Percentiles rank a stretch among this genome's conserved stretches.
Evolutionary conservation across 2,329 filamentous ascomycete genomes (phyloP).

Genomic region (Aspergillus carbonarius): DNA sequence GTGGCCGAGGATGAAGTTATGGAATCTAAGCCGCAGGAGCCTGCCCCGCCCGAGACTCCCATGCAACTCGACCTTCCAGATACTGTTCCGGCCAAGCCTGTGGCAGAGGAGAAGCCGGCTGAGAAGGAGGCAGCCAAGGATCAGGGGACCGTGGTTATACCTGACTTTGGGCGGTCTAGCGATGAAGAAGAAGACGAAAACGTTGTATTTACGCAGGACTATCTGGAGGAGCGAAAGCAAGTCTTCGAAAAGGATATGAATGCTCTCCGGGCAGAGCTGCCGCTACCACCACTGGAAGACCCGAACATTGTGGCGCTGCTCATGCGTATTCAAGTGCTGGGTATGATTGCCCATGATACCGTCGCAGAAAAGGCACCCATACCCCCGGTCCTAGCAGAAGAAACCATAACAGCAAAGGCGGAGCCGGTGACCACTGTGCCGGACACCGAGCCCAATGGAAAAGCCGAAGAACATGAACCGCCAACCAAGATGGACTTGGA

Average conservation of each 20-base stretch:
- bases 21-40: conserved; percentile 1
- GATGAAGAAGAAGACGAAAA: conserved; percentile 50
- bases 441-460: conserved; percentile 17
- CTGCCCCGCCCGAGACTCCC: conserved; percentile 1
- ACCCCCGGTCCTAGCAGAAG: conserved; percentile 3
- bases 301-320: conserved; percentile 42
- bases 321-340: conserved; percentile 46
- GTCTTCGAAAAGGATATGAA: conserved; percentile 48
- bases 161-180: conserved; percentile 35
- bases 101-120: conserved; percentile 3
- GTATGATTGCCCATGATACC: conserved; percentile 41
- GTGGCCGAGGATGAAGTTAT: conserved; percentile 9
- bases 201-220: conserved; percentile 48
- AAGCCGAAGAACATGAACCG: conserved; percentile 14
- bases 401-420: conserved; percentile 6
- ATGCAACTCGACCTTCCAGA: background rate
- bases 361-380: conserved; percentile 21
- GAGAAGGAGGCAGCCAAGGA: conserved; percentile 8
- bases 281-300: conserved; percentile 44
- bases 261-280: conserved; percentile 43
- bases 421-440: conserved; percentile 2
- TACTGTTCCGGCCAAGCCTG: conserved; percentile 1
- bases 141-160: conserved; percentile 25
- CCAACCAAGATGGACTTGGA: conserved; percentile 16
- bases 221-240: conserved; percentile 46